Percentiles rank a stretch among this genome's conserved stretches.
These are phyloP conservation scores for Cryptococcus sp. DNA, from an alignment of 1,284 basidiomycete species.

Conservation along the genomic window DNA sequence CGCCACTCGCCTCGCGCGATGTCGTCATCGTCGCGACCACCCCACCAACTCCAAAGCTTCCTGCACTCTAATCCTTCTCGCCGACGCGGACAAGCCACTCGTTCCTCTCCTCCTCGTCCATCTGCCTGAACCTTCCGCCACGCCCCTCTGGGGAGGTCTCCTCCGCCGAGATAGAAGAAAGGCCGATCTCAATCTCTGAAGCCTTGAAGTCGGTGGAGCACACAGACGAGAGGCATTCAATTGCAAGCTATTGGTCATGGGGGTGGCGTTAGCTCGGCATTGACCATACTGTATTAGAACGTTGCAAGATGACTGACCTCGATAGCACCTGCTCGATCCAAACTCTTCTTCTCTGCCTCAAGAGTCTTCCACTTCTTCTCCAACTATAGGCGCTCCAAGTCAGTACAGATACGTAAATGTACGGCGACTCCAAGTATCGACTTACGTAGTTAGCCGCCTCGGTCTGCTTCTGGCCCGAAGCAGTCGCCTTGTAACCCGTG, in stretches of 20 bases:
- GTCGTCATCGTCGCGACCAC: background rate
- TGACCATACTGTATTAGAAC: background rate
- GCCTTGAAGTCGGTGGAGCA: constrained; percentile 91
- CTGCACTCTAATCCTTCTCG: constrained; percentile 71
- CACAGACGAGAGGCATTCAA: constrained; percentile 88
- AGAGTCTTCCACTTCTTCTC: constrained; percentile 99
- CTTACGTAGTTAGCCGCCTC: constrained; percentile 88
- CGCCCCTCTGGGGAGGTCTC: constrained; percentile 46
- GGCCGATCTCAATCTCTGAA: constrained; percentile 56
- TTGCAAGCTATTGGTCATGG: constrained; percentile 67
- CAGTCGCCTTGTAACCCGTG: constrained; percentile 95
- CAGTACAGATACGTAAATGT: background rate
- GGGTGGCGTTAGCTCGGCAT: background rate
- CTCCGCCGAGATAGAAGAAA: constrained; percentile 46
- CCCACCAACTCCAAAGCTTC: constrained; percentile 1
- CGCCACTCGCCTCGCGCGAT: too few relatives aligned
- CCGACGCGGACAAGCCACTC: constrained; percentile 82
- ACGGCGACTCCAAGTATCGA: background rate
- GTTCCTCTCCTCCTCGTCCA: constrained; percentile 80
- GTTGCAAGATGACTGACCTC: constrained; percentile 55
- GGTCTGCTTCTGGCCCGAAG: constrained; percentile 95
- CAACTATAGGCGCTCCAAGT: constrained; percentile 52
- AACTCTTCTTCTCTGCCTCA: constrained; percentile 60
- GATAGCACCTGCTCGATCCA: constrained; percentile 78
- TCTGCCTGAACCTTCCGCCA: constrained; percentile 64